These are phyloP conservation scores for Danielia reshetovae DNA, from an alignment of 805 yeast species.

Conservation along the genomic window DNA sequence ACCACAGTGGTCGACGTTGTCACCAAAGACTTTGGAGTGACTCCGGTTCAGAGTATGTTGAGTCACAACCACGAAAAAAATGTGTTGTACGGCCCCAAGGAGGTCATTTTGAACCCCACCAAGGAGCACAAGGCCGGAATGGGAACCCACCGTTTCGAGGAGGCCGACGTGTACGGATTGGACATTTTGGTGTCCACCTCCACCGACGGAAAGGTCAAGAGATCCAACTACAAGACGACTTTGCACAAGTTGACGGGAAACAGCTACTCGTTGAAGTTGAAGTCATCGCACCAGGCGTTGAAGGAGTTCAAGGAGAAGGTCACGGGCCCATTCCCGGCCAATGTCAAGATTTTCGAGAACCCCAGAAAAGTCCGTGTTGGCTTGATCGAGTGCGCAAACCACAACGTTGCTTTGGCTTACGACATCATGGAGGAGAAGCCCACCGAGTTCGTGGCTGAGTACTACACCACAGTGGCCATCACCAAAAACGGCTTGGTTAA, in stretches of 20 bases:
- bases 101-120: conserved; percentile 69
- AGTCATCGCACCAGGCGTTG: conserved; percentile 62
- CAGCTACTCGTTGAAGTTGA: conserved; percentile 64
- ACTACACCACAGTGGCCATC: conserved; percentile 69
- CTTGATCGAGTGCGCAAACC: conserved; percentile 66
- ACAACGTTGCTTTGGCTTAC: conserved; percentile 62
- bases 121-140: conserved; percentile 62
- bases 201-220: conserved; percentile 61
- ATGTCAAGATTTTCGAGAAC: conserved; percentile 61
- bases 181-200: conserved; percentile 67
- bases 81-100: conserved; percentile 69
- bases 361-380: conserved; percentile 73
- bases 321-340: conserved; percentile 61
- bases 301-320: conserved; percentile 65
- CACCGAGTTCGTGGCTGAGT: conserved; percentile 65
- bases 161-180: conserved; percentile 73
- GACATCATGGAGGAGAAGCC: conserved; percentile 67
- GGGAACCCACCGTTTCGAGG: conserved; percentile 63
- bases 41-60: conserved; percentile 73
- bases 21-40: conserved; percentile 54
- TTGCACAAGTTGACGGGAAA: conserved; percentile 70
- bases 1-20: conserved; percentile 62
- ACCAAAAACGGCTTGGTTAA: conserved; percentile 70
- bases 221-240: conserved; percentile 58
- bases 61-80: conserved; percentile 66